Evolutionary conservation across 371 early-diverging fungal species (phyloP).

Genomic region (Syncephalastrum contaminatum): DNA sequence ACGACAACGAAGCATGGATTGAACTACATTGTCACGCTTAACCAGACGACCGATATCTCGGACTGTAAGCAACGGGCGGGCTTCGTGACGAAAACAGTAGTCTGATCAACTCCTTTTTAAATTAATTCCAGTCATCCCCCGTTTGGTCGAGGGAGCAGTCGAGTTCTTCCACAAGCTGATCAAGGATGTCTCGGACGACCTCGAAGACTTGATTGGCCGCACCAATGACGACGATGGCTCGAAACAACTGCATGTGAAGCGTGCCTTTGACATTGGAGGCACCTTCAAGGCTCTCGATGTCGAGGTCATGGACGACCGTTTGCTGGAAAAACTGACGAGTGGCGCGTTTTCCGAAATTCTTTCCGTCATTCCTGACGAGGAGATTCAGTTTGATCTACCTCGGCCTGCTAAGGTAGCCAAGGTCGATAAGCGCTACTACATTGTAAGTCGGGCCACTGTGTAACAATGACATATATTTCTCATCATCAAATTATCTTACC

Average conservation of each 20-base stretch:
- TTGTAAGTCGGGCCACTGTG: conserved; percentile 9
- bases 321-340: conserved; percentile 14
- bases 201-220: conserved; percentile 14
- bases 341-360: conserved; percentile 24
- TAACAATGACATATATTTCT: not conserved
- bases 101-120: too few species aligned
- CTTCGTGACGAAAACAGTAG: too few species aligned
- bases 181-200: conserved; percentile 23
- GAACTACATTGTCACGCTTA: conserved; percentile 1
- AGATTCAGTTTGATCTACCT: conserved; percentile 36
- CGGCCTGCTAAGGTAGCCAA: conserved; percentile 9
- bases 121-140: conserved; percentile 2
- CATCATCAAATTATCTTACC: not conserved
- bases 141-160: not conserved
- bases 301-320: conserved; percentile 21
- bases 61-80: too few species aligned
- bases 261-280: conserved; percentile 29
- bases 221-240: conserved; percentile 8
- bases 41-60: conserved; percentile 5
- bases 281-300: conserved; percentile 35
- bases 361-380: conserved; percentile 36
- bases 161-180: conserved; percentile 30
- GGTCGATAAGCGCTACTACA: conserved; percentile 23
- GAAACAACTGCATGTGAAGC: conserved; percentile 26
- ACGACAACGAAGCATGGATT: too few species aligned